Conservation (phyloP, 306 rosid species). For the Cucurbita pepo region DNA sequence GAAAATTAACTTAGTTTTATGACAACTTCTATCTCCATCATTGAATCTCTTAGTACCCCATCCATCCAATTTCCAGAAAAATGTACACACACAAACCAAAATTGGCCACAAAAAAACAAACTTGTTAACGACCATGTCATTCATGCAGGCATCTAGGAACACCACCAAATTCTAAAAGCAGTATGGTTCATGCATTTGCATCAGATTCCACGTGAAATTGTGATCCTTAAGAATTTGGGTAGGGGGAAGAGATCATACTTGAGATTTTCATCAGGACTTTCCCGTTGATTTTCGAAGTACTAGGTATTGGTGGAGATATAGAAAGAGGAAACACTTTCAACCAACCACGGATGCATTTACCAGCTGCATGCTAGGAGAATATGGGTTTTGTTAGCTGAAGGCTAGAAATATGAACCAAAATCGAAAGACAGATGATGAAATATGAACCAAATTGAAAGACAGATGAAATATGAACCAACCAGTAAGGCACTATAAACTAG, state of each 20-base stretch:
- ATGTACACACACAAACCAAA: not conserved
- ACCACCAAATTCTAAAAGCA: not conserved
- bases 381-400: conserved; percentile 14
- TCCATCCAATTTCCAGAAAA: not conserved
- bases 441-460: conserved; percentile 15
- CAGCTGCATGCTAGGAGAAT: conserved; percentile 55
- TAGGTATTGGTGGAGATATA: conserved; percentile 30
- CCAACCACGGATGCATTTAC: conserved; percentile 47
- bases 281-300: conserved; percentile 18
- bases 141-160: not conserved
- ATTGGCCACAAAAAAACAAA: not conserved
- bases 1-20: not conserved
- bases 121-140: not conserved
- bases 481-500: conserved; percentile 72
- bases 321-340: conserved; percentile 28
- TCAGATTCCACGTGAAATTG: not conserved
- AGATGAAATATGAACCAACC: conserved; percentile 35
- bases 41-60: not conserved
- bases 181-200: not conserved
- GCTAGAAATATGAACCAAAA: not conserved
- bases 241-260: conserved; percentile 24
- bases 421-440: conserved; percentile 5
- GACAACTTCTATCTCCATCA: not conserved
- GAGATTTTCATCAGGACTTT: conserved; percentile 24
- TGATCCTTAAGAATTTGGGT: not conserved